Base-by-base conservation (phyloP, 2,329 filamentous ascomycete species). In the Hysterium pulicare region DNA sequence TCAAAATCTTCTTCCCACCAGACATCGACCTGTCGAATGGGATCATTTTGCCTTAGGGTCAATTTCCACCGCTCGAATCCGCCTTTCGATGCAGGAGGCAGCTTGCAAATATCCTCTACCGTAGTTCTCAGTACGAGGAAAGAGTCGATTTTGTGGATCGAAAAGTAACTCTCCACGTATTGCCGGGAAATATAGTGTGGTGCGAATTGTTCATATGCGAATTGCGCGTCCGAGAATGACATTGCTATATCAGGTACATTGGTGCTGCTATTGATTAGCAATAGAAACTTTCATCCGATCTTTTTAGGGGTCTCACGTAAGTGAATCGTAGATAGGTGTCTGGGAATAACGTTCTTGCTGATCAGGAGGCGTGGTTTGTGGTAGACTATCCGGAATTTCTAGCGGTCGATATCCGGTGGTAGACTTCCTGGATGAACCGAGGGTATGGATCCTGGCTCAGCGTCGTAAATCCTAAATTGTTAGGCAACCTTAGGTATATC, bases 161-260 rank as follows among this genome's bases (percentile, higher is more conserved):
- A 72, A 47, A 81, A 77, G 48, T 81, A 81, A 23, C 71, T 72
- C 42, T 79, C 72, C 2, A 82, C 68, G 23, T 56, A 54, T 21
- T 56, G 51, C 2, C 72, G 70, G 0, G 78, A 73, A 0, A 81
- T 60, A 46, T 74, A 69, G 50, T 81, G 77, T 0, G 77, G 77
- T 10, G 71, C 72, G 50, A 80, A 81, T 0, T 77, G 76, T 0
- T 76, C 77, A 42, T 79, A 79, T 0, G 77, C 62, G 47, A 81
- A 80, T 0, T 66, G 66, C 1, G 61, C 35, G 44, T 80, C 77
- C 0, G 76, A 79, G 48, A 79, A 78, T 4, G 66, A 71, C 77
- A 79, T 80, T 17, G 75, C 76, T 24, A 79, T 73, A 30, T 75
- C 71, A 0, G 77, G 77, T 0, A 81, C 76, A 37, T 81, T 81